Evolutionary conservation across 2,329 filamentous ascomycete genomes (phyloP).

Genomic region (Colletotrichum limetticola): DNA sequence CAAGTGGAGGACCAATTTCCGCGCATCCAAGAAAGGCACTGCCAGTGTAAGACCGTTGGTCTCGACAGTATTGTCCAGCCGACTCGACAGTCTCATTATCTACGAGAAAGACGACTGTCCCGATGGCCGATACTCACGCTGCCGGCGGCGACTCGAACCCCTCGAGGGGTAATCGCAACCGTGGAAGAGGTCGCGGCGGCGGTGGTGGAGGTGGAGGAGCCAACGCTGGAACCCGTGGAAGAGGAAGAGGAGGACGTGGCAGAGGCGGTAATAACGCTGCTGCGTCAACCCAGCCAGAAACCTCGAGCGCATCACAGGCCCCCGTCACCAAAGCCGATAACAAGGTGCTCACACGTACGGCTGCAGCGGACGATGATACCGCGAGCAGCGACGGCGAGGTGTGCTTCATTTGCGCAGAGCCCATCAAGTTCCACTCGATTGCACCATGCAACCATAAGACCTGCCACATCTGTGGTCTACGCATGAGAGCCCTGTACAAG

Average conservation of each 20-base stretch:
- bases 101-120: not conserved
- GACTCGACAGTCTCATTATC: not conserved
- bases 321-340: slow-evolving; percentile 20
- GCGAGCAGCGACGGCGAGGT: slow-evolving; percentile 78
- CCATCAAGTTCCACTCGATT: slow-evolving; percentile 86
- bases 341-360: slow-evolving; percentile 38
- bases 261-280: slow-evolving; percentile 37
- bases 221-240: slow-evolving; percentile 20
- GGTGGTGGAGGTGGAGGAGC: slow-evolving; percentile 46
- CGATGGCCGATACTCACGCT: slow-evolving; percentile 26
- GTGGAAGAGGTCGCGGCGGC: slow-evolving; percentile 36
- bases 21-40: not conserved
- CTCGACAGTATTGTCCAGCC: not conserved
- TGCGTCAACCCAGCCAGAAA: not conserved
- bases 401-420: slow-evolving; percentile 97
- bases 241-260: slow-evolving; percentile 28
- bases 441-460: slow-evolving; percentile 96
- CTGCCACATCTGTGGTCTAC: slow-evolving; percentile 93
- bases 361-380: slow-evolving; percentile 45
- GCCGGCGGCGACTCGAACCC: slow-evolving; percentile 19
- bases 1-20: not conserved
- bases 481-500: slow-evolving; percentile 94
- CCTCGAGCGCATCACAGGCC: slow-evolving; percentile 2
- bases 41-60: not conserved
- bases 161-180: slow-evolving; percentile 31